Base-by-base conservation (phyloP, 2,329 filamentous ascomycete species). In the Monosporascus ibericus region DNA sequence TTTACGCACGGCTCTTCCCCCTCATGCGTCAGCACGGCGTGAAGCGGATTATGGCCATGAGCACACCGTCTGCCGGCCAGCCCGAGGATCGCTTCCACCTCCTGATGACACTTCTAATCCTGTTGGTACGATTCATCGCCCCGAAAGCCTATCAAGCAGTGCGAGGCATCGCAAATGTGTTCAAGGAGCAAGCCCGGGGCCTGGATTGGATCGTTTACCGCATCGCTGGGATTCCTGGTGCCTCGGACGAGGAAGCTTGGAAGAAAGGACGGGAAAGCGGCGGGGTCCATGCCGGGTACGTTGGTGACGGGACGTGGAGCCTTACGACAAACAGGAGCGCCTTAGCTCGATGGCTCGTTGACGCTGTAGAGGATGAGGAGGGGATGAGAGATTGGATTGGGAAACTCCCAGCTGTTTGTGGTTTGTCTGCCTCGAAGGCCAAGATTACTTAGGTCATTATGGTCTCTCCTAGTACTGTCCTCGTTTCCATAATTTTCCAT, bases 11-110 rank as follows among this genome's bases (percentile, higher is more conserved):
- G 15, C 47, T 66, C 39, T 52, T 67, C 34, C 53, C 54, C n/a
- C 44, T 63, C 11, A 66, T 66, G 64, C 58, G 56, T n/a, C 25
- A 62, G 47, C 60, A 68, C 46, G 54, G 60, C 52, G 65, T 69
- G 42, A 27, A 56, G 4, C 63, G 70, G 9, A 67, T 71, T 38
- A 55, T 69, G 17, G 66, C 63, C 5, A 69, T 70, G 65, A 56
- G 63, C 8, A 71, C 69, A 4, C 42, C 67, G 8, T 68, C 68
- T 7, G 55, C 63, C 25, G 51, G 58, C n/a, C 51, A 54, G 0
- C 50, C 57, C 0, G 55, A 63, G n/a, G 68, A 71, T 44, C 18
- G 48, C 1, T 62, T 57, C 40, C 61, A 46, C 40, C 40, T 59
- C n/a, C 48, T 53, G 1, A 56, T 22, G 40, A 14, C 40, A 6